A percentile compares a stretch with the other conserved stretches of the same genome.
These are phyloP conservation scores for Scutellaria galericulata DNA, from an alignment of 257 asterid genomes.

Conservation along the genomic window DNA sequence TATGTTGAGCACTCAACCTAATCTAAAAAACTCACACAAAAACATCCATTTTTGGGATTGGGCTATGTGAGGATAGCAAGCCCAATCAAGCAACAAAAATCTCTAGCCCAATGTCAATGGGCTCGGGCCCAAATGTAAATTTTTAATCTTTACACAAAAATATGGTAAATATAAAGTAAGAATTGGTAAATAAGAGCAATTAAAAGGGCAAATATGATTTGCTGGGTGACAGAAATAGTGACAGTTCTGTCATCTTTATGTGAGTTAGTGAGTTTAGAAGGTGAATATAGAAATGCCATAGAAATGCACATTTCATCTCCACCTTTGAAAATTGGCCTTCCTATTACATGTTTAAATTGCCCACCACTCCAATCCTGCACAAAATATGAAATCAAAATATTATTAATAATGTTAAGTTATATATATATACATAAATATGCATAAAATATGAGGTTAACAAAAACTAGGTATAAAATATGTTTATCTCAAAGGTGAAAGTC, in stretches of 20 bases:
- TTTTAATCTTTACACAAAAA: slow-evolving; percentile 20
- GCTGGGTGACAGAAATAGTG: slow-evolving; percentile 62
- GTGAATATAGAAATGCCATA: slow-evolving; percentile 66
- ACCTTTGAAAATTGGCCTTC: slow-evolving; percentile 67
- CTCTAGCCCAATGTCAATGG: slow-evolving; percentile 16
- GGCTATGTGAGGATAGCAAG: not conserved
- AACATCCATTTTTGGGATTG: not conserved
- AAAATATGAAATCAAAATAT: not conserved
- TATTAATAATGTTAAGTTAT: too few species aligned
- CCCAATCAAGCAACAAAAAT: slow-evolving; percentile 6
- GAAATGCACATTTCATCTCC: slow-evolving; percentile 53
- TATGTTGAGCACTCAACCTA: not conserved
- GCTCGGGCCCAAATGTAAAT: slow-evolving; percentile 9
- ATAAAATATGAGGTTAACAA: too few species aligned
- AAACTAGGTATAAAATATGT: too few species aligned
- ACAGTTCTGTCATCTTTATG: slow-evolving; percentile 27
- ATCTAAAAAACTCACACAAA: not conserved
- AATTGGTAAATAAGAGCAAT: slow-evolving; percentile 51
- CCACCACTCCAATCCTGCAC: slow-evolving; percentile 69
- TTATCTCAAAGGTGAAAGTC: too few species aligned
- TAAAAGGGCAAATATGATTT: slow-evolving; percentile 48
- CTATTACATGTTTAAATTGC: slow-evolving; percentile 69
- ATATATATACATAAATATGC: too few species aligned
- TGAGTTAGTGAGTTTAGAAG: slow-evolving; percentile 34
- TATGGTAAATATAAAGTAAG: slow-evolving; percentile 41